Evolutionary conservation across 2,329 filamentous ascomycete genomes (phyloP), one percentile per base, ranked within the genome.

Genomic region (Malbranchea zuffiana): DNA sequence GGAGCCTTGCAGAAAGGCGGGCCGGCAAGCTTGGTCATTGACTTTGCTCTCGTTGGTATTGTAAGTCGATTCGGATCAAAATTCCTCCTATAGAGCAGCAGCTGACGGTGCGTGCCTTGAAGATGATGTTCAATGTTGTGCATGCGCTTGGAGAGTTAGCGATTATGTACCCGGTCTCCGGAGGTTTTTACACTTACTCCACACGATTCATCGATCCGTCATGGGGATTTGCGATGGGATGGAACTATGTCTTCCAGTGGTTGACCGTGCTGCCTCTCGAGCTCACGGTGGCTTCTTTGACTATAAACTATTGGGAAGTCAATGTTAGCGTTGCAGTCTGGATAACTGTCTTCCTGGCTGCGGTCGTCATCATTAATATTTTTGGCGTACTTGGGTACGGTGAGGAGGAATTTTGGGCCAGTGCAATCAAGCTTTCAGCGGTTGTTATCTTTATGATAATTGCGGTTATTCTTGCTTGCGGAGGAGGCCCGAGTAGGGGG

Each of bases 401-500:
- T 47, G 83, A 90, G 56, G 82, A 82, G 20, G 83, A 90, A 51
- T 88, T 88, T 46, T 63, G 83, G 44, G 86, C 88, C 52, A 78
- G 80, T 33, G 75, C 85, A 35, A 63, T 93, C 60, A 93, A 93
- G 55, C 74, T 92, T 29, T 68, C 78, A 17, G 82, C 84, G 25
- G 75, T 92, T 12, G 79, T 90, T 44, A 82, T 80, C 39, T 90
- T 87, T 61, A 85, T 88, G 76, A 74, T 93, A 35, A 73, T 93
- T 4, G 86, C 82, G 5, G 77, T 92, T 38, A 75, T 92, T 37
- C 58, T 67, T 39, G 58, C 63, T 38, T 59, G 58, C 32, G 62
- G 62, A 26, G 63, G 62, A 37, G 59, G 58, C 3, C 59, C 60
- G 16, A 63, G 47, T 5, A 50, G 53, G 6, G 61, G 57, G 5